Evolutionary conservation across 495 filamentous ascomycete species (phyloP), one percentile per base, ranked within the genome.

Genomic region (Penicillium pancosmium): DNA sequence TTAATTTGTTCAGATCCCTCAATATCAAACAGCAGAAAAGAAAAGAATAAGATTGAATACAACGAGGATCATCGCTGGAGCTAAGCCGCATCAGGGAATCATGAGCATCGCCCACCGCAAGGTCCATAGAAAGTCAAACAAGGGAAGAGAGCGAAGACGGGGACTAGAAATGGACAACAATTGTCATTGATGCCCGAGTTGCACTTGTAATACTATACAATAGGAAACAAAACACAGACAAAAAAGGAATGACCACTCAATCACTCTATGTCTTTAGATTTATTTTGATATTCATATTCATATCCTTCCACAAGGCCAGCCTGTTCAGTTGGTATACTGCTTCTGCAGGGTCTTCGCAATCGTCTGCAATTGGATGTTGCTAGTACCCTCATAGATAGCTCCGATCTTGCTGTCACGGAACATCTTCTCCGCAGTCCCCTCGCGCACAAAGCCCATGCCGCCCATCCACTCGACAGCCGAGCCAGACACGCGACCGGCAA

Each of bases 321-420:
- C n/a, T 19, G 19, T 60, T 54, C 68, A 73, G 49, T 66, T 62
- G 25, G 89, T 92, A 68, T 95, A 97, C 68, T 92, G 81, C 80
- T 92, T 93, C 81, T 97, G 93, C 70, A 97, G 79, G 69, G 91
- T 67, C 85, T 92, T 96, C 48, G 91, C 92, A 68, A 98, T 98
- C 13, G 94, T 98, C 74, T 91, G 89, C 70, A 98, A 74, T 74
- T 95, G 93, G 53, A 86, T 88, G 63, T 86, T 86, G 69, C 89
- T 91, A 54, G 92, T 96, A 43, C 94, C 94, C 81, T 99, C 94
- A 77, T 99, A 98, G 62, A 99, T 98, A 47, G 91, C 92, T 2
- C 94, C 94, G 69, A 99, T 99, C 86, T 97, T 99, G 79, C 90
- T 93, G 73, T 99, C 94, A 21, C 94, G 83, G 82, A 88, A 99